Evolutionary conservation across 768 basidiomycete genomes (phyloP), one percentile per base, ranked within the genome.

Genomic region (Albatrellus ellisii): DNA sequence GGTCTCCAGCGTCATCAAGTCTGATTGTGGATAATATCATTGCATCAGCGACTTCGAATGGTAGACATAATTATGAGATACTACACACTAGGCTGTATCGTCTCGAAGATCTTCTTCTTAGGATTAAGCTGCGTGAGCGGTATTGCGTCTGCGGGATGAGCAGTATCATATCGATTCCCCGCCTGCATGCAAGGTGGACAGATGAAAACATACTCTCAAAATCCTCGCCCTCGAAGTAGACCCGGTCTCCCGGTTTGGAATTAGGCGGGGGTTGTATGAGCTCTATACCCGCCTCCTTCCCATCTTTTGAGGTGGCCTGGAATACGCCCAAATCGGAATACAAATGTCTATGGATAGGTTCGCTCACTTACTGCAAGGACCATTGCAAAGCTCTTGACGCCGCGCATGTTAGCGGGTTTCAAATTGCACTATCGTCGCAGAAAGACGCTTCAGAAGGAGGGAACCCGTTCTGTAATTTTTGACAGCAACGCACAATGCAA

Each of bases 21-120:
- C 87, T 79, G 49, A 37, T 18, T 34, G 15, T 39, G 15, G 39
- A 5, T 7, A 17, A 20, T 49, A 26, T 21, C 36, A 39, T 9
- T 26, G 26, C 29, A 29, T 15, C 21, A 10, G 9, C 44, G 21
- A 41, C 26, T 42, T 44, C n/a, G 36, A 4, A 6, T 35, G 36
- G 39, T 34, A 37, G 49, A 35, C 26, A 41, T 42, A n/a, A 41
- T 61, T 18, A n/a, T n/a, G n/a, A n/a, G n/a, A n/a, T n/a, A n/a
- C n/a, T n/a, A n/a, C n/a, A n/a, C 51, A 80, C 88, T 83, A 39
- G 91, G 90, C 57, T 95, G 95, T 38, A 99, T 76, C 0, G 91
- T 82, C 64, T 99, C 95, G 54, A 97, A 99, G 25, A 98, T 86
- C 66, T 98, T 99, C 69, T 95, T 98, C 66, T 98, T 99, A 10